Percentiles rank a stretch among this genome's conserved stretches.
These are phyloP conservation scores for Madurella mycetomatis DNA, from an alignment of 2,329 filamentous ascomycete genomes.

Conservation along the genomic window DNA sequence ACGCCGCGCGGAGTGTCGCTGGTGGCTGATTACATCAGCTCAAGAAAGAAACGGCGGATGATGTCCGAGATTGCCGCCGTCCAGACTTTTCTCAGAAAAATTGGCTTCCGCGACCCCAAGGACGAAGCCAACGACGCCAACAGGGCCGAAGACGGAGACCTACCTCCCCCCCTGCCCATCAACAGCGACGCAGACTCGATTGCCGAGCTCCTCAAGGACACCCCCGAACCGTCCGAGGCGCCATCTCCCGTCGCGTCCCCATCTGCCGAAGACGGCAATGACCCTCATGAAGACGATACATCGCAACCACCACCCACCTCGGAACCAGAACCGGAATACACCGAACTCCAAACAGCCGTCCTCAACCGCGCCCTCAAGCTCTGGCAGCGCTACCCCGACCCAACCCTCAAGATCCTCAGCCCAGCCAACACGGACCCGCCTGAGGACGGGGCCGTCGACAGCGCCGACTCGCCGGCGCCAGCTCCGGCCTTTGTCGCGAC, in stretches of 20 bases:
- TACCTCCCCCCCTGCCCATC: conserved; percentile 26
- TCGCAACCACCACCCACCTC: conserved; percentile 16
- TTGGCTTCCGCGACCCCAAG: conserved; percentile 44
- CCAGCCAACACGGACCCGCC: conserved; percentile 65
- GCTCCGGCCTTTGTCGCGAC: conserved; percentile 68
- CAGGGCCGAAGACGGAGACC: conserved; percentile 37
- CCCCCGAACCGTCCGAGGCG: conserved; percentile 7
- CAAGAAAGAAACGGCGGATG: conserved; percentile 68
- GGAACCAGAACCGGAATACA: conserved; percentile 37
- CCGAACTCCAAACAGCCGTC: conserved; percentile 43
- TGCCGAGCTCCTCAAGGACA: conserved; percentile 49
- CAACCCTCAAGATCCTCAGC: conserved; percentile 51
- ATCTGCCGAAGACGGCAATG: conserved; percentile 28
- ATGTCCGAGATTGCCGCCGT: conserved; percentile 76
- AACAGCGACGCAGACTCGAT: conserved; percentile 41
- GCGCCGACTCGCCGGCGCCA: conserved; percentile 17
- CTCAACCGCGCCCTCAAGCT: conserved; percentile 57
- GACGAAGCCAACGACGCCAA: conserved; percentile 31
- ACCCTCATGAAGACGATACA: conserved; percentile 17
- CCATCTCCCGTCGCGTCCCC: neutral
- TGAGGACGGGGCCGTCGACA: conserved; percentile 53
- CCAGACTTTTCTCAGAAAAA: conserved; percentile 60
- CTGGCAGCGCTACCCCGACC: conserved; percentile 60
- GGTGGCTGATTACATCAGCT: conserved; percentile 78
- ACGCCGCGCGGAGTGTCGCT: conserved; percentile 83